Base-by-base conservation (phyloP, 257 asterid genomes). In the Anisodus tanguticus region DNA sequence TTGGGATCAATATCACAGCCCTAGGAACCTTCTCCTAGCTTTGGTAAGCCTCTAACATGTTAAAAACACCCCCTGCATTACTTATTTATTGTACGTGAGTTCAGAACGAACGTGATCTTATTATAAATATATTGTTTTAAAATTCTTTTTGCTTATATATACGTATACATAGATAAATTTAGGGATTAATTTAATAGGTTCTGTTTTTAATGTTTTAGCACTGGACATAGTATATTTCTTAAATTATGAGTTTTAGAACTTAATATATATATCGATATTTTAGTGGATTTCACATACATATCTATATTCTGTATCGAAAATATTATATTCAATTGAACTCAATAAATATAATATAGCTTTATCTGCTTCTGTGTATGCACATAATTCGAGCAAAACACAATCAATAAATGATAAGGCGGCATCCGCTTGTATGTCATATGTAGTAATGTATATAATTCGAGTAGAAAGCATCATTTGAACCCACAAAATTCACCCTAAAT, bases 1-100 rank as follows among this genome's bases (percentile, higher is more conserved):
- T 6, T 90, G 93, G 95, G 93, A 89, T 8, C 90, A 86, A 79
- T 92, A 87, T 84, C 95, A 92, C 79, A 92, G 92, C 45, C 95
- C 95, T 15, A 89, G 95, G 19, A 92, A 92, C 86, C 90, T 92
- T 45, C 95, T 92, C 77, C 91, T 92, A n/a, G 95, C 95, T 37
- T 71, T 92, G 86, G 95, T 92, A 87, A 87, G 87, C 53, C 13
- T 51, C 11, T 68, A 39, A 6, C 77, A 39, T 37, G 12, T 12
- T 67, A 26, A 64, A 62, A 26, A 8, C 4, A 2, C 2, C 8
- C 8, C 4, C 5, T 58, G 8, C 63, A 58, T 16, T 4, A 9
- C 7, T 16, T 59, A 19, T 0, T 16, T 59, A 19, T 0, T 3
- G 12, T 8, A 15, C 0, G 35, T 31, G 35, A 31, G 35, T 31